phyloP scores from a whole-genome alignment of 495 filamentous ascomycete species.

The Neurospora pannonica region DNA sequence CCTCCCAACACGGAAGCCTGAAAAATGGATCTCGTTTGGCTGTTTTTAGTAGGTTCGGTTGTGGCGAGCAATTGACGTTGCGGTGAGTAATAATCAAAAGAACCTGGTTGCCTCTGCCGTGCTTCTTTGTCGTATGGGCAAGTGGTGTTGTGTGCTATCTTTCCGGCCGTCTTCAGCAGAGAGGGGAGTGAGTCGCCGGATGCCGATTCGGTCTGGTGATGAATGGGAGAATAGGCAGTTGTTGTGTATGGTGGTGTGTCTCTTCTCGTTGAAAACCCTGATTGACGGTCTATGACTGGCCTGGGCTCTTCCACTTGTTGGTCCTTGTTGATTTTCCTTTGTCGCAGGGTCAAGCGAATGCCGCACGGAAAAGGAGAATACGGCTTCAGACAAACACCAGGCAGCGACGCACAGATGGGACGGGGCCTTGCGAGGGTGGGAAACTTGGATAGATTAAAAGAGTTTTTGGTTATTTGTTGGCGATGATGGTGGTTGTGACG shows the following conservation, averaged over 20 bases:
- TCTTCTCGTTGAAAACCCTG: neutral
- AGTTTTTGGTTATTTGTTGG: neutral
- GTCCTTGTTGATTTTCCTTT: neutral
- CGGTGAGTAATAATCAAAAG: neutral
- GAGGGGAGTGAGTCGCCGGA: neutral
- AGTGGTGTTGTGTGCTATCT: neutral
- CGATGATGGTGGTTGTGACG: neutral
- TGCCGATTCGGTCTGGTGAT: neutral
- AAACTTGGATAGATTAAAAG: neutral
- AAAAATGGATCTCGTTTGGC: conserved; percentile 24
- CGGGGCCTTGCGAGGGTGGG: neutral
- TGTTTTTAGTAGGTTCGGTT: neutral
- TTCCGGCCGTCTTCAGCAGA: neutral
- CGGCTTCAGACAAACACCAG: neutral
- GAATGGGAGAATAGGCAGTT: conserved; percentile 2
- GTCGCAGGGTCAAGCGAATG: neutral
- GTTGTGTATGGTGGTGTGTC: conserved; percentile 4
- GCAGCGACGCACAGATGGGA: neutral
- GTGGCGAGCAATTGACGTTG: neutral
- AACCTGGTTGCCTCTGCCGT: neutral
- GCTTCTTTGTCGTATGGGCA: neutral
- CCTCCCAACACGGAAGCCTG: conserved; percentile 23
- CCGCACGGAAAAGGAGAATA: neutral
- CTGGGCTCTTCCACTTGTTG: neutral
- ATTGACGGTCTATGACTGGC: neutral